phyloP scores from a whole-genome alignment of 2,329 filamentous ascomycete genomes.

The Cucurbitaria berberidis region DNA sequence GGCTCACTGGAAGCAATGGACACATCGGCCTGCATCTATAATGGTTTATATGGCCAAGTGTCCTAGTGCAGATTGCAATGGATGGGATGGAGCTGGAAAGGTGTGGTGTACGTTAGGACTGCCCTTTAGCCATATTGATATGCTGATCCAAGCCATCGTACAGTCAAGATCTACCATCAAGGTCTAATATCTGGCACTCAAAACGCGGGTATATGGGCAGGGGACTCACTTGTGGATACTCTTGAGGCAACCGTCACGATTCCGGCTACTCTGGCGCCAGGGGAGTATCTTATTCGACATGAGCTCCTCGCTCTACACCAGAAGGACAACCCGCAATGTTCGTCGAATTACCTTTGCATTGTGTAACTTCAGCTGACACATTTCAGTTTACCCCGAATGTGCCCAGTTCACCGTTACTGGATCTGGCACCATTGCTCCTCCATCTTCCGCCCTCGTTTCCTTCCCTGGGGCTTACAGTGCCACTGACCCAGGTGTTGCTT shows the following conservation, averaged over 20 bases:
- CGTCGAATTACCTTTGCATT: neutral
- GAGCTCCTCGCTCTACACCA: constrained; percentile 64
- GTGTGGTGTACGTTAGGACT: constrained; percentile 50
- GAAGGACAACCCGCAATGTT: constrained; percentile 57
- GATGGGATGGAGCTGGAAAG: constrained; percentile 58
- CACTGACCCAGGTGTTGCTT: constrained; percentile 54
- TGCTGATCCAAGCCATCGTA: constrained; percentile 23
- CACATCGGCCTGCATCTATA: constrained; percentile 62
- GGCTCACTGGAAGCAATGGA: constrained; percentile 63
- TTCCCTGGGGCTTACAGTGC: constrained; percentile 52
- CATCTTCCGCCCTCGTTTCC: constrained; percentile 49
- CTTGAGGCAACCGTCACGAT: constrained; percentile 60
- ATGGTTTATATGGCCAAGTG: constrained; percentile 62
- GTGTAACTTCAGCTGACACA: constrained; percentile 26
- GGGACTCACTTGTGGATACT: constrained; percentile 54
- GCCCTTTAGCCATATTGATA: neutral
- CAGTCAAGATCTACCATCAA: constrained; percentile 63
- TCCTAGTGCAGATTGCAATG: constrained; percentile 50
- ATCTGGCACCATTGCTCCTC: constrained; percentile 53
- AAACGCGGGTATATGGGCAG: constrained; percentile 57
- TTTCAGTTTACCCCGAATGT: constrained; percentile 61
- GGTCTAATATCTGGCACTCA: constrained; percentile 56
- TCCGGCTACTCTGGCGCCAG: constrained; percentile 55
- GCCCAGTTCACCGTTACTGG: constrained; percentile 61
- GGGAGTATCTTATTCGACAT: constrained; percentile 64